A percentile compares a stretch with the other conserved stretches of the same genome.
Evolutionary conservation across 2,329 filamentous ascomycete species (phyloP).

Genomic region (Aspergillus quadrilineatus): DNA sequence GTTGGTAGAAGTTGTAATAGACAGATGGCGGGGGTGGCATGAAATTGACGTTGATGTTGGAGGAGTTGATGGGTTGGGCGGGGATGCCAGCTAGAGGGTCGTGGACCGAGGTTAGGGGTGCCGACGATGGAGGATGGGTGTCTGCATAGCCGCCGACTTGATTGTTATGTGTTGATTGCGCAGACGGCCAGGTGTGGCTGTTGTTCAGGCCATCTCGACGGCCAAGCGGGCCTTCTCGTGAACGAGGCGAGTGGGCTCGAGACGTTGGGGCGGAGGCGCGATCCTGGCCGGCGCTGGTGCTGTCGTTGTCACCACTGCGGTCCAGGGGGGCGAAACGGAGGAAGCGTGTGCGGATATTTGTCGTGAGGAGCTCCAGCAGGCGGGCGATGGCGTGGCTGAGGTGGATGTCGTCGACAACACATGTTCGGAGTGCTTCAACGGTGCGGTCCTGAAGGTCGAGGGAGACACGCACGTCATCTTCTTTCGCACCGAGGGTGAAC

Average conservation of each 20-base stretch:
- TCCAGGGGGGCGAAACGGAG: conserved; percentile 56
- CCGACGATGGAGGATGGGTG: conserved; percentile 22
- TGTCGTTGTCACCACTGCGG: conserved; percentile 43
- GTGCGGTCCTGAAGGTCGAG: conserved; percentile 59
- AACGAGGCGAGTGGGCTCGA: conserved; percentile 38
- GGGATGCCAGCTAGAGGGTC: conserved; percentile 47
- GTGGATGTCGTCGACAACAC: conserved; percentile 66
- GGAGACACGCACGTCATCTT: conserved; percentile 60
- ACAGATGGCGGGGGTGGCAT: conserved; percentile 49
- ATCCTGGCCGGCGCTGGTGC: conserved; percentile 39
- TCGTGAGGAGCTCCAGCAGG: conserved; percentile 58
- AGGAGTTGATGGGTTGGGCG: conserved; percentile 46
- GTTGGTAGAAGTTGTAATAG: conserved; percentile 47
- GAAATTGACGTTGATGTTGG: conserved; percentile 47
- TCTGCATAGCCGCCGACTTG: conserved; percentile 29
- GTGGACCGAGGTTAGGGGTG: conserved; percentile 28
- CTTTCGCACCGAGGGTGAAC: conserved; percentile 62
- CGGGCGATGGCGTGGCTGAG: conserved; percentile 63
- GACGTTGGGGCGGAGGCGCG: conserved; percentile 36
- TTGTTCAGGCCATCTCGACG: conserved; percentile 29
- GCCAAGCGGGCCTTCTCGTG: conserved; percentile 27
- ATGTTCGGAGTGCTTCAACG: conserved; percentile 58
- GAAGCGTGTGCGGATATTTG: conserved; percentile 58
- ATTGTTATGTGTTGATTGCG: conserved; percentile 12
- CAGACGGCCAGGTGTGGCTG: conserved; percentile 29